A percentile compares a stretch with the other conserved stretches of the same genome.
Conservation (phyloP, 306 rosid genomes). For the Dalbergia cultrata region DNA sequence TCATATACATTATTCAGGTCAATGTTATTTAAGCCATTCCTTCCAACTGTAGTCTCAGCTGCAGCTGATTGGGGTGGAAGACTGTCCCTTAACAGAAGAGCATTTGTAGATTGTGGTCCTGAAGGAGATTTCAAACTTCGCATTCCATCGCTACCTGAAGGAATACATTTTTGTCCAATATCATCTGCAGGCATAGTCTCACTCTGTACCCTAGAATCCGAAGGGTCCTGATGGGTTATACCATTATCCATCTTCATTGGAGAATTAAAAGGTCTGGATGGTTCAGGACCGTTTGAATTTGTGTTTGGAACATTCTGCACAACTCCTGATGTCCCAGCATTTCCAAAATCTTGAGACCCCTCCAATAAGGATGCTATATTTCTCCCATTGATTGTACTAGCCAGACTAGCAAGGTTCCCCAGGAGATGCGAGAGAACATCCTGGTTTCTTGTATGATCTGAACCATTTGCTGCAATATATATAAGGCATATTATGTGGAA, state of each 20-base stretch:
- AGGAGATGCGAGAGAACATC: conserved; percentile 72
- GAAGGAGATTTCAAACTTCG: conserved; percentile 49
- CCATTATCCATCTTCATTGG: conserved; percentile 48
- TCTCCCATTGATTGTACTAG: conserved; percentile 63
- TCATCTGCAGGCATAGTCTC: conserved; percentile 46
- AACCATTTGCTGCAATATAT: conserved; percentile 70
- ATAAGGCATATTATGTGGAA: conserved; percentile 46
- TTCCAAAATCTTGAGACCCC: conserved; percentile 62
- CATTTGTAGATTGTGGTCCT: conserved; percentile 45
- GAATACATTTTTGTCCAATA: conserved; percentile 42
- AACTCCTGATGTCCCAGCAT: conserved; percentile 56
- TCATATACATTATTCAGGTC: conserved; percentile 68
- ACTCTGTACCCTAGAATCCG: conserved; percentile 44
- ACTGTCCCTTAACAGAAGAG: conserved; percentile 41
- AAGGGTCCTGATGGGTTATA: conserved; percentile 38
- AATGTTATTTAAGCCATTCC: conserved; percentile 57
- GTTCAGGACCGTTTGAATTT: conserved; percentile 47
- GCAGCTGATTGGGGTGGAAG: conserved; percentile 47
- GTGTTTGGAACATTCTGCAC: conserved; percentile 47
- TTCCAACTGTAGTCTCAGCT: conserved; percentile 42
- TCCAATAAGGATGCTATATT: conserved; percentile 65
- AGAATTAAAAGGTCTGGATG: conserved; percentile 54
- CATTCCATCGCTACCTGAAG: conserved; percentile 45
- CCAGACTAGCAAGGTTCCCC: conserved; percentile 65
- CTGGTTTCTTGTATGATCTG: conserved; percentile 64